Evolutionary conservation across 192 early-diverging fungal genomes (phyloP).

Genomic region (Geosiphon pyriformis): DNA sequence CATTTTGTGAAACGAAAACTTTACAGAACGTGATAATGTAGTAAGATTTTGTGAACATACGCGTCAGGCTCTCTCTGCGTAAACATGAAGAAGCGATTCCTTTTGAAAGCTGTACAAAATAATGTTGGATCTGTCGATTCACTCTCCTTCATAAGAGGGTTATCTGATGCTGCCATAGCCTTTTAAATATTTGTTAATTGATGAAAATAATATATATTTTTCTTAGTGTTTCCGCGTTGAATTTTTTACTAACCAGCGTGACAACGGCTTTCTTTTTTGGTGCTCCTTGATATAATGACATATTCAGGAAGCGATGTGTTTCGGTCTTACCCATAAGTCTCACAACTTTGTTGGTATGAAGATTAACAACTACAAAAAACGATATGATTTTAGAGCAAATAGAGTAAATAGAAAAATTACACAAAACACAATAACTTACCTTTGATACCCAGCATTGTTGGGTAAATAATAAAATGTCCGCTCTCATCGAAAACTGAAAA

Average conservation of each 20-base stretch:
- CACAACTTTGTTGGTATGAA: constrained; percentile 78
- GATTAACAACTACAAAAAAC: constrained; percentile 60
- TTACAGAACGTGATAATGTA: neutral
- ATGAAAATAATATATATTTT: constrained; percentile 1
- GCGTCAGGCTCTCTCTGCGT: constrained; percentile 79
- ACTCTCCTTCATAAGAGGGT: constrained; percentile 61
- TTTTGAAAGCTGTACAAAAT: constrained; percentile 83
- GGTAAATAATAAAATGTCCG: constrained; percentile 81
- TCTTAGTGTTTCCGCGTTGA: no score
- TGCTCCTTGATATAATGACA: constrained; percentile 87
- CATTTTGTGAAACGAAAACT: neutral
- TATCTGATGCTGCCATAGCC: constrained; percentile 86
- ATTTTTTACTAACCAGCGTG: constrained; percentile 49
- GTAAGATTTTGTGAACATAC: constrained; percentile 26
- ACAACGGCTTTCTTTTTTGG: constrained; percentile 72
- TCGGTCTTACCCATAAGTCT: constrained; percentile 87
- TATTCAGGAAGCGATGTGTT: constrained; percentile 82
- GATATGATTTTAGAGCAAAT: neutral
- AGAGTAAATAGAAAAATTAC: neutral
- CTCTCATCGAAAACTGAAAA: constrained; percentile 83
- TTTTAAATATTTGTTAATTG: constrained; percentile 21
- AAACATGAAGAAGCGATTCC: constrained; percentile 94
- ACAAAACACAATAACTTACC: constrained; percentile 14
- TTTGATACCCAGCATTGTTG: constrained; percentile 95
- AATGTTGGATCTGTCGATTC: constrained; percentile 76